These are phyloP conservation scores for Chlorella sp. DNA, from an alignment of 139 green algal species.

Conservation along the genomic window DNA sequence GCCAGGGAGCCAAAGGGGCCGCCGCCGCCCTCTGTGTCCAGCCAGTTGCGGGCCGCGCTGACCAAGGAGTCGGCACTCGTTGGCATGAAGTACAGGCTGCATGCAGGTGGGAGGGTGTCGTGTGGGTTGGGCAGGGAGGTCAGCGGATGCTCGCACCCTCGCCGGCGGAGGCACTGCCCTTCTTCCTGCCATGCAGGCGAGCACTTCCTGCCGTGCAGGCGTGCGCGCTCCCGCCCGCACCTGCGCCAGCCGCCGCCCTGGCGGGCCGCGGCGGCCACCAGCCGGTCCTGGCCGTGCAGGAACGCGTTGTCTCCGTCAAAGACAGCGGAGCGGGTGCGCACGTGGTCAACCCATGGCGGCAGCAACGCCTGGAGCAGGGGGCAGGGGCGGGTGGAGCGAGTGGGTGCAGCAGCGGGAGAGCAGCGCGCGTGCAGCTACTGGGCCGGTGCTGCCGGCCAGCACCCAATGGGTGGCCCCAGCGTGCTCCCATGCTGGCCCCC, in stretches of 20 bases:
- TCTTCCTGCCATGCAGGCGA: not conserved
- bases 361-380: not conserved
- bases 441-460: no score
- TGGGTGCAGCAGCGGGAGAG: not conserved
- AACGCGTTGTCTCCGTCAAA: slow-evolving; percentile 42
- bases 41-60: slow-evolving; percentile 21
- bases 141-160: no score
- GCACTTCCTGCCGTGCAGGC: not conserved
- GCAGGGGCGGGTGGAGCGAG: not conserved
- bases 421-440: not conserved
- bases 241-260: not conserved
- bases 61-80: slow-evolving; percentile 22
- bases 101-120: not conserved
- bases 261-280: not conserved
- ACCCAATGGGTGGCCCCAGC: not conserved
- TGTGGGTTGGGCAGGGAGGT: not conserved
- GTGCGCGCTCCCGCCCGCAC: not conserved
- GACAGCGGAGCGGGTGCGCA: not conserved
- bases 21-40: slow-evolving; percentile 16
- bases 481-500: not conserved
- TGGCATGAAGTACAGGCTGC: slow-evolving; percentile 16
- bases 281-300: slow-evolving; percentile 4
- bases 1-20: slow-evolving; percentile 22
- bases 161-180: no score
- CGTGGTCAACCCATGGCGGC: slow-evolving; percentile 3